Evolutionary conservation across 2,329 filamentous ascomycete genomes (phyloP), one percentile per base, ranked within the genome.

Genomic region (Nakataea oryzae): DNA sequence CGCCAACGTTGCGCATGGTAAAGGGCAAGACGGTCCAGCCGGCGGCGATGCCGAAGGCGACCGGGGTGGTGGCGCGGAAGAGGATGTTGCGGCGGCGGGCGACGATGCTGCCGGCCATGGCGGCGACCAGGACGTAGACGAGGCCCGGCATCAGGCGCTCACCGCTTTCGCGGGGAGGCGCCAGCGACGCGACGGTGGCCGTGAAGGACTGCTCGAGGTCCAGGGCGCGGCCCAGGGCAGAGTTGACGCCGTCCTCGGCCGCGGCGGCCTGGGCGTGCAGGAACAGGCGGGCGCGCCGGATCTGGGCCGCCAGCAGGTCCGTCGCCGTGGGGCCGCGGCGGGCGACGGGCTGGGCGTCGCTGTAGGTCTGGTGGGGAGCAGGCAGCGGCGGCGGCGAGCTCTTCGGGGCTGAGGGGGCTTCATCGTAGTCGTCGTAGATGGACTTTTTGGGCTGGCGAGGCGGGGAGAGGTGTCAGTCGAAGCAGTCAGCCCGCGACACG

Each of bases 31-130:
- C 86, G 64, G 86, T 81, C 86, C 92, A 95, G 63, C 90, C 92
- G 62, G 92, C 90, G 62, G 86, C 86, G 65, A 96, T 78, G 67
- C 93, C 95, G 56, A 97, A 85, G 26, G 87, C 86, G 59, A 93
- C 75, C 13, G 95, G 95, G 2, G 90, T 82, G 2, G 87, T 80
- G 61, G 88, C 86, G 67, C 95, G 87, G 61, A 99, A 79, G 65
- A 96, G 74, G 65, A 97, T 82, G 74, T 89, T 93, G 69, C 93
- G 87, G 80, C 96, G 96, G 66, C 93, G 86, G 62, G 90, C 86
- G 62, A 97, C 80, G 73, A 99, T 97, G 75, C 86, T 92, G 68
- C 93, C 95, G 47, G 95, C 91, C 93, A 99, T 97, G 69, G 91
- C 87, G 55, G 93, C 88, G 58, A 99, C 93, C 32, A 97, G 84